phyloP scores from a whole-genome alignment of 768 basidiomycete genomes.

The Leccinellum albellum region DNA sequence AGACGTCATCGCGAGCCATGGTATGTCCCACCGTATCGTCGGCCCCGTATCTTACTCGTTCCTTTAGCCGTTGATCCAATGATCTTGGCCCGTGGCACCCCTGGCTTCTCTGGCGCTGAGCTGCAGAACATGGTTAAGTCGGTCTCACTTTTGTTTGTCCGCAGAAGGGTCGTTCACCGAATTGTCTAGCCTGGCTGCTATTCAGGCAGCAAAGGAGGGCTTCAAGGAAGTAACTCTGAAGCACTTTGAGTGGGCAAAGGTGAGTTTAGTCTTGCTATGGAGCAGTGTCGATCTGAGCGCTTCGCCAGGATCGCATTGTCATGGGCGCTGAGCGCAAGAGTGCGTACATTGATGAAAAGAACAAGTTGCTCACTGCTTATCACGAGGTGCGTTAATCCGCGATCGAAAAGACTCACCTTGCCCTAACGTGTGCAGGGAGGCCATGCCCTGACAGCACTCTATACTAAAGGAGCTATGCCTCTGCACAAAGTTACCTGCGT shows the following conservation, averaged over 20 bases:
- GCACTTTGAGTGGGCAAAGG: constrained; percentile 99
- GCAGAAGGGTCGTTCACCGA: not conserved
- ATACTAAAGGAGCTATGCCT: constrained; percentile 94
- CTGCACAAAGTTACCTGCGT: constrained; percentile 97
- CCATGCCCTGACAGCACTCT: constrained; percentile 90
- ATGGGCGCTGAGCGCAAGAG: constrained; percentile 97
- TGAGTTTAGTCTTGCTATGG: constrained; percentile 22
- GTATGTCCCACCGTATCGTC: constrained; percentile 33
- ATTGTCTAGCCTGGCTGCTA: constrained; percentile 71
- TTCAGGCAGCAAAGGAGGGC: constrained; percentile 87
- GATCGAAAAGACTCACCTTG: not conserved
- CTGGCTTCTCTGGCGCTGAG: constrained; percentile 97
- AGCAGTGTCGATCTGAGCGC: not conserved
- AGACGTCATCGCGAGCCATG: constrained; percentile 59
- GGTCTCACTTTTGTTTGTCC: constrained; percentile 24
- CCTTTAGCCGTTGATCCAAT: constrained; percentile 75
- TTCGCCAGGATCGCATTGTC: constrained; percentile 78
- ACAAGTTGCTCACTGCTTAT: constrained; percentile 88
- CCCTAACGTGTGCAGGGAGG: constrained; percentile 56
- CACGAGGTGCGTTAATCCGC: constrained; percentile 66
- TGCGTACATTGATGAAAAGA: constrained; percentile 82
- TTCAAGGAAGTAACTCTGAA: constrained; percentile 65
- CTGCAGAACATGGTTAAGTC: constrained; percentile 96
- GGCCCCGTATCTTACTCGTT: not conserved
- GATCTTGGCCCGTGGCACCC: constrained; percentile 87